Evolutionary conservation across 768 basidiomycete species (phyloP).

Genomic region (Amyloporia xantha): DNA sequence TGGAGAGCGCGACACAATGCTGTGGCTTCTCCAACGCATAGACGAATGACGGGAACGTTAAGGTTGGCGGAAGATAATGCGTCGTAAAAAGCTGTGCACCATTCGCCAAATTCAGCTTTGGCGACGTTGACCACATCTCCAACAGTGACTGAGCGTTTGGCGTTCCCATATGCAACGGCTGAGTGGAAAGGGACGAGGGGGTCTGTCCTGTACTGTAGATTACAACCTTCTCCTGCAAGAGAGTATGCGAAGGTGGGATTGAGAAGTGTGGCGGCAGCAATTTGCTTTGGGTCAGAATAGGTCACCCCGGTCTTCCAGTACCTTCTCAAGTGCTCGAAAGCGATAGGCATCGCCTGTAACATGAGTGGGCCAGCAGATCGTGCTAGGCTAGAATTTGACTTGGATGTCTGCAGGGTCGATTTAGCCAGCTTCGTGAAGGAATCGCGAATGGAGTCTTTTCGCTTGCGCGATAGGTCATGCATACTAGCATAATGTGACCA

Average conservation of each 20-base stretch:
- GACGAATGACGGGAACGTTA: conserved; percentile 24
- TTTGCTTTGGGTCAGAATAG: conserved; percentile 13
- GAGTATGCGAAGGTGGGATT: conserved; percentile 45
- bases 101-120: conserved; percentile 30
- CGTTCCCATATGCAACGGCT: conserved; percentile 22
- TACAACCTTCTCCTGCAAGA: conserved; percentile 30
- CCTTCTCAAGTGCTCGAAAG: conserved; percentile 20
- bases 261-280: conserved; percentile 22
- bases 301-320: conserved; percentile 41
- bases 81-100: conserved; percentile 25
- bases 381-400: conserved; percentile 3
- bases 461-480: conserved; percentile 18
- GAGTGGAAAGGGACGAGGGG: conserved; percentile 38
- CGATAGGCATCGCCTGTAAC: conserved; percentile 1
- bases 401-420: not conserved
- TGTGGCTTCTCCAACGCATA: conserved; percentile 5
- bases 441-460: conserved; percentile 16
- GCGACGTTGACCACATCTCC: conserved; percentile 25
- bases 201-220: conserved; percentile 39
- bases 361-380: conserved; percentile 35
- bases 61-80: conserved; percentile 12
- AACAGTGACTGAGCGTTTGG: conserved; percentile 7
- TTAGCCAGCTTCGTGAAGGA: conserved; percentile 20
- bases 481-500: conserved; percentile 25
- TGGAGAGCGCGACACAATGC: conserved; percentile 32